Percentiles rank a stretch among this genome's conserved stretches.
These are phyloP conservation scores for Botrytis deweyae DNA, from an alignment of 2,329 filamentous ascomycete species.

Conservation along the genomic window DNA sequence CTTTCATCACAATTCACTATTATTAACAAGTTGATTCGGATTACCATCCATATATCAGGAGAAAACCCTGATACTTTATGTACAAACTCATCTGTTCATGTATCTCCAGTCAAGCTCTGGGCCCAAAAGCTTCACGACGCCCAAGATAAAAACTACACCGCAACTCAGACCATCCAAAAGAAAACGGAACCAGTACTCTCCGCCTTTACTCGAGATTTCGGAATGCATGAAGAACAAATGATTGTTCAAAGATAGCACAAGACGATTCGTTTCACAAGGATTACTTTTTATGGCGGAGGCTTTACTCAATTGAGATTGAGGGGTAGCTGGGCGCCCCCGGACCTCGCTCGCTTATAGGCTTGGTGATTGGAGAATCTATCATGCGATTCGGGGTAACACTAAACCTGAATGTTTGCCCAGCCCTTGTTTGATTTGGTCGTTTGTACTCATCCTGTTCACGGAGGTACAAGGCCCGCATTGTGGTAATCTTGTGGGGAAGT, in stretches of 20 bases:
- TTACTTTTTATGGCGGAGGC: not conserved
- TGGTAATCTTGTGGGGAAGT: not conserved
- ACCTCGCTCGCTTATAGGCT: not conserved
- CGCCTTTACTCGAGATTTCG: not conserved
- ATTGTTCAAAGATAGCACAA: not conserved
- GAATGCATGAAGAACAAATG: not conserved
- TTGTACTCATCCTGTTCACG: not conserved
- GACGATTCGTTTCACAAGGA: not conserved
- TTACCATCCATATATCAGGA: not conserved
- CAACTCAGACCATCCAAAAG: not conserved
- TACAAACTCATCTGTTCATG: not conserved
- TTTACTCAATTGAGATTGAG: not conserved
- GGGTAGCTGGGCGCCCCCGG: not conserved
- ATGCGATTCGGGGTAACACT: not conserved
- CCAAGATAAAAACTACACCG: not conserved
- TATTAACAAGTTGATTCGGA: not conserved
- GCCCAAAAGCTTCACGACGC: not conserved
- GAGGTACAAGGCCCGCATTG: slow-evolving; percentile 5
- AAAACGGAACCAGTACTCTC: not conserved
- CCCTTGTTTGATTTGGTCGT: not conserved
- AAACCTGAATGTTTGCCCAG: not conserved
- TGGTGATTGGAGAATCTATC: not conserved
- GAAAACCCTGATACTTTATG: not conserved
- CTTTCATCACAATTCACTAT: not conserved
- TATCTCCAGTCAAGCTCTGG: not conserved